These are phyloP conservation scores for Mortierella sp. DNA, from an alignment of 371 early-diverging fungal species.

Conservation along the genomic window DNA sequence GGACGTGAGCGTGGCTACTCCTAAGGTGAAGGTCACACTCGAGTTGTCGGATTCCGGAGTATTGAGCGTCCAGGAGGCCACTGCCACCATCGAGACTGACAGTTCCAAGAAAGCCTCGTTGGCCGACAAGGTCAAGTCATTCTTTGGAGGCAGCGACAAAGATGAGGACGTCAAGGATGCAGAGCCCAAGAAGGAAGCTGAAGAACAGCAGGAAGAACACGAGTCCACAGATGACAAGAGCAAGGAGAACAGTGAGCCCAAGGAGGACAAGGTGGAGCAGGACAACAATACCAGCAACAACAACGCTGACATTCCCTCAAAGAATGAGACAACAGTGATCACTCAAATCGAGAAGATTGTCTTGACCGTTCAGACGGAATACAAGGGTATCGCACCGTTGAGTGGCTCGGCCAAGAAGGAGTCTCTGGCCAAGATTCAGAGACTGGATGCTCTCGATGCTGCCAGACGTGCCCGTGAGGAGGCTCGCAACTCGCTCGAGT, in stretches of 20 bases:
- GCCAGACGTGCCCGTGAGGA: conserved; percentile 81
- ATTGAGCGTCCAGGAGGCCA: conserved; percentile 69
- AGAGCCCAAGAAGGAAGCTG: conserved; percentile 31
- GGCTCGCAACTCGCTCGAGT: conserved; percentile 90
- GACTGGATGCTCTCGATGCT: conserved; percentile 60
- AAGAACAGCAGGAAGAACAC: conserved; percentile 29
- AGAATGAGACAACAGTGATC: conserved; percentile 61
- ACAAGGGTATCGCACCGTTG: conserved; percentile 46
- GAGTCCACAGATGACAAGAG: conserved; percentile 36
- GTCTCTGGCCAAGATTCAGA: conserved; percentile 22
- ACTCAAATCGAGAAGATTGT: conserved; percentile 57
- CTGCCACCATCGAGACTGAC: conserved; percentile 60
- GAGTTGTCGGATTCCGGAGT: conserved; percentile 78
- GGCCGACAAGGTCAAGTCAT: conserved; percentile 76
- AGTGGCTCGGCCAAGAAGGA: conserved; percentile 46
- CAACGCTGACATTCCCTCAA: conserved; percentile 30
- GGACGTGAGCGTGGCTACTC: conserved; percentile 66
- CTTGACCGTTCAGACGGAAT: conserved; percentile 49
- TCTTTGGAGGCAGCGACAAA: conserved; percentile 72
- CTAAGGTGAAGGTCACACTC: conserved; percentile 86
- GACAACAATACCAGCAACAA: conserved; percentile 21
- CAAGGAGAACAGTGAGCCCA: conserved; percentile 13
- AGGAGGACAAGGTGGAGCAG: conserved; percentile 26
- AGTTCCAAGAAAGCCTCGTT: conserved; percentile 58
- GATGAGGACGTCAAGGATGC: conserved; percentile 47